Evolutionary conservation across 305 asterid species (phyloP), one percentile per base, ranked within the genome.

Genomic region (Solanum hybrid): DNA sequence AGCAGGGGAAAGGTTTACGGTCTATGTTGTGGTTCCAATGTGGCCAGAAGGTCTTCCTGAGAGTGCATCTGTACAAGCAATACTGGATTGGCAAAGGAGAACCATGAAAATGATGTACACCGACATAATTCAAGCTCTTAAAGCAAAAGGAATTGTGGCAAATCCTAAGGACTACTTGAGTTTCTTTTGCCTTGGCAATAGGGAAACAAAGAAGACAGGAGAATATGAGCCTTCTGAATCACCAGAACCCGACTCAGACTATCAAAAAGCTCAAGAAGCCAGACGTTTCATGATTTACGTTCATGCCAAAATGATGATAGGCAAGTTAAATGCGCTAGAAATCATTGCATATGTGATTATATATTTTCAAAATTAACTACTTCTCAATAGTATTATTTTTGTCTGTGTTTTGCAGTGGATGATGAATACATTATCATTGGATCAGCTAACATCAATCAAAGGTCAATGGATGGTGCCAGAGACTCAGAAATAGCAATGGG

Each of bases 31-130:
- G 35, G 66, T 94, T 14, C 95, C 95, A 0, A 93, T 93, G 95
- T 94, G 95, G 95, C 95, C 95, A 34, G 95, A 94, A 90, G 95
- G 95, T 11, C 90, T 40, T 10, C 95, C 95, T 14, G 93, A 92
- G 90, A 90, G 88, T 64, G 66, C 37, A 11, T 91, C 95, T 0
- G 95, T 94, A 32, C 95, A 94, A 80, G 95, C 94, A 4, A 94
- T 94, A 34, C 86, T 94, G 66, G 93, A 89, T 80, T 94, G 95
- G 95, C 95, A 94, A 90, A 92, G 90, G 89, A 91, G 94, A 88
- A 94, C 95, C 0, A 94, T 94, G 94, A 89, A 90, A 85, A 92
- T 93, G 95, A 93, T 94, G 95, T 94, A 94, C 75, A 92, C 38
- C 1, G 95, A 94, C 45, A 92, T 94, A 31, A 71, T 91, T 14